Evolutionary conservation across 2,329 filamentous ascomycete genomes (phyloP).

Genomic region (Elsinoe arachidis): DNA sequence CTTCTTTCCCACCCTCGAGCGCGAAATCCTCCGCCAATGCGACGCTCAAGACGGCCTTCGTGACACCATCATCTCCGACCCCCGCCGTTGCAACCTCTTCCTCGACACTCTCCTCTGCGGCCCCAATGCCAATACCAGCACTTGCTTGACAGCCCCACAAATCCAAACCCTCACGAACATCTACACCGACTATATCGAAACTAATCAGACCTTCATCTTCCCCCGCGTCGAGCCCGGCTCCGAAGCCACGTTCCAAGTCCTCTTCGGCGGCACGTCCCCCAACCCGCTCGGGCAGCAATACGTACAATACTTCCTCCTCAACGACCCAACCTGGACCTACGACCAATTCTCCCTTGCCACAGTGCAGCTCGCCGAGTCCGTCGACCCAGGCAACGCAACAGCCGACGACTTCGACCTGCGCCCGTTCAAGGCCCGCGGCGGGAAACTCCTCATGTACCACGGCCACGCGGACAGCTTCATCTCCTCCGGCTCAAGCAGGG

Average conservation of each 20-base stretch:
- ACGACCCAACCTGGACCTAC: conserved; percentile 32
- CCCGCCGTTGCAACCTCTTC: conserved; percentile 38
- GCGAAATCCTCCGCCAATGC: conserved; percentile 43
- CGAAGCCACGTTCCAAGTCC: conserved; percentile 30
- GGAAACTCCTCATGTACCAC: conserved; percentile 36
- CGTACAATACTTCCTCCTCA: conserved; percentile 35
- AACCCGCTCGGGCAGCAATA: conserved; percentile 32
- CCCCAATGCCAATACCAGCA: conserved; percentile 21
- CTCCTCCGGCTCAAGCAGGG: conserved; percentile 42
- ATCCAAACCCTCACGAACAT: conserved; percentile 35
- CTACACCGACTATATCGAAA: conserved; percentile 34
- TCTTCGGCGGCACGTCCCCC: conserved; percentile 32
- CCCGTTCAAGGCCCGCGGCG: conserved; percentile 35
- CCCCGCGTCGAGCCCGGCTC: conserved; percentile 32
- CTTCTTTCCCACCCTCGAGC: conserved; percentile 38
- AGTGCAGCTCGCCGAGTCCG: conserved; percentile 30
- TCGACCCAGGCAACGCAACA: conserved; percentile 42
- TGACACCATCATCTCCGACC: conserved; percentile 44
- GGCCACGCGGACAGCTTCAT: conserved; percentile 41
- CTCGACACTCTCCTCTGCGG: conserved; percentile 35
- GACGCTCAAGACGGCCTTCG: conserved; percentile 42
- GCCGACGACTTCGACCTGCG: conserved; percentile 42
- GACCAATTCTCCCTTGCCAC: conserved; percentile 33
- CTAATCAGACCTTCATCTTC: conserved; percentile 35
- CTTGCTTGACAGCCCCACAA: conserved; percentile 39